phyloP scores from a whole-genome alignment of 2,329 filamentous ascomycete species.

The Fonsecaea erecta region DNA sequence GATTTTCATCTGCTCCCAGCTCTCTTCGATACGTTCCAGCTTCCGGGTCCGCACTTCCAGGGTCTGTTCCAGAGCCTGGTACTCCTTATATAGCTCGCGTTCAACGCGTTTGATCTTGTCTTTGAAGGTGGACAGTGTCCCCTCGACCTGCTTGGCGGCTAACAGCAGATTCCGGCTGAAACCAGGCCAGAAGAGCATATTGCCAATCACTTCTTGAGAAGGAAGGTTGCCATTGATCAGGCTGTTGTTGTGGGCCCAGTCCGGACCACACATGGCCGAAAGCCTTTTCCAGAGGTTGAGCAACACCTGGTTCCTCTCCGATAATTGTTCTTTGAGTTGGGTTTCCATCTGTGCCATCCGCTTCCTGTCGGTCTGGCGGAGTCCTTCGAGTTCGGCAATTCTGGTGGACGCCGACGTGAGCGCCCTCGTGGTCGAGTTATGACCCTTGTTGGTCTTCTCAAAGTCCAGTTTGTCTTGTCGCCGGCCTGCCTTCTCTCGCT shows the following conservation, averaged over 20 bases:
- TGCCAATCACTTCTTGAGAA: slow-evolving; percentile 81
- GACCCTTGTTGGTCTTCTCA: slow-evolving; percentile 84
- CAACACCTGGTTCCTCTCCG: slow-evolving; percentile 85
- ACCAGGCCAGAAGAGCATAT: slow-evolving; percentile 73
- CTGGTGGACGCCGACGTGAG: slow-evolving; percentile 83
- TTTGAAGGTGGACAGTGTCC: slow-evolving; percentile 76
- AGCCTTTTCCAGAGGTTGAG: slow-evolving; percentile 89
- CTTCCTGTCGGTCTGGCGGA: slow-evolving; percentile 75
- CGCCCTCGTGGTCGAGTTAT: slow-evolving; percentile 83
- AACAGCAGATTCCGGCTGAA: slow-evolving; percentile 89
- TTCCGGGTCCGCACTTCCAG: slow-evolving; percentile 81
- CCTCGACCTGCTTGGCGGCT: slow-evolving; percentile 85
- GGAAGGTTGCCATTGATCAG: slow-evolving; percentile 87
- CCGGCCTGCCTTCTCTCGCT: slow-evolving; percentile 84
- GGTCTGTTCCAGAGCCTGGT: slow-evolving; percentile 80
- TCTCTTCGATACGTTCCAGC: slow-evolving; percentile 82
- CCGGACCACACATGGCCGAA: slow-evolving; percentile 80
- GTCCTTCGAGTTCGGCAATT: slow-evolving; percentile 83
- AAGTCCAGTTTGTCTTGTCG: slow-evolving; percentile 85
- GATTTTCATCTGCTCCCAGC: slow-evolving; percentile 66
- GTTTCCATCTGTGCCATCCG: slow-evolving; percentile 76
- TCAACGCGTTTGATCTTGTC: slow-evolving; percentile 82
- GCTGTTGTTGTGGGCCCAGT: slow-evolving; percentile 89
- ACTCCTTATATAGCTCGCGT: slow-evolving; percentile 86
- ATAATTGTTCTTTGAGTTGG: slow-evolving; percentile 82